Evolutionary conservation across 2,329 filamentous ascomycete species (phyloP).

Genomic region (Cadophora gregata): DNA sequence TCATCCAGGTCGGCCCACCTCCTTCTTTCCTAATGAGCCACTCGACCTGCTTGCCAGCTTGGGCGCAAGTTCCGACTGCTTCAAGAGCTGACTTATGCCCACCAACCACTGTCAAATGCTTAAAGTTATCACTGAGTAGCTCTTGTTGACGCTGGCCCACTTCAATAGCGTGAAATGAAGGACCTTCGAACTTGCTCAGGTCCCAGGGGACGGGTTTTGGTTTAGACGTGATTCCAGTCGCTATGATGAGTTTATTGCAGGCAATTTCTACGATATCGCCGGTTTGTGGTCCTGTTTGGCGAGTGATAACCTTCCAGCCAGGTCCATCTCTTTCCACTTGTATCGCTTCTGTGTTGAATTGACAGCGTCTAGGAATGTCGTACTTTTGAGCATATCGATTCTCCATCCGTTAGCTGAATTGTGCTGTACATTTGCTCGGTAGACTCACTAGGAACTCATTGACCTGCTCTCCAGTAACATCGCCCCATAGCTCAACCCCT

Average conservation of each 20-base stretch:
- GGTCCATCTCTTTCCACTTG: conserved; percentile 41
- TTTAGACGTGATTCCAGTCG: conserved; percentile 59
- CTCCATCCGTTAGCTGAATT: not conserved
- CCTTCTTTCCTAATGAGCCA: conserved; percentile 48
- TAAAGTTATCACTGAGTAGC: conserved; percentile 31
- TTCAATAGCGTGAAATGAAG: conserved; percentile 22
- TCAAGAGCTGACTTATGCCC: conserved; percentile 71
- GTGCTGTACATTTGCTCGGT: not conserved
- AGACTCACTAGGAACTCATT: conserved; percentile 21
- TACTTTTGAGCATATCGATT: conserved; percentile 24
- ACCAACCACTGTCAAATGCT: conserved; percentile 61
- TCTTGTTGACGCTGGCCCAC: conserved; percentile 23
- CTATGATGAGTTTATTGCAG: conserved; percentile 56
- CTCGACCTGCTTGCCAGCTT: conserved; percentile 49
- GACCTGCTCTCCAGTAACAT: conserved; percentile 22
- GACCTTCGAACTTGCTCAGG: conserved; percentile 21
- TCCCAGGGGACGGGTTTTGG: conserved; percentile 49
- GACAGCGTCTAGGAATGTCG: conserved; percentile 17
- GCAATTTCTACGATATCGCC: conserved; percentile 36
- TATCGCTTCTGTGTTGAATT: conserved; percentile 19
- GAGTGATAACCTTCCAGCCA: conserved; percentile 50
- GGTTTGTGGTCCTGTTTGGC: conserved; percentile 29
- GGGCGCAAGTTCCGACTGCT: conserved; percentile 64
- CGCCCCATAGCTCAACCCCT: conserved; percentile 20
- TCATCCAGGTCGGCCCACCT: conserved; percentile 49